Conservation (phyloP, 2,329 filamentous ascomycete genomes). For the Aspergillus uvarum region DNA sequence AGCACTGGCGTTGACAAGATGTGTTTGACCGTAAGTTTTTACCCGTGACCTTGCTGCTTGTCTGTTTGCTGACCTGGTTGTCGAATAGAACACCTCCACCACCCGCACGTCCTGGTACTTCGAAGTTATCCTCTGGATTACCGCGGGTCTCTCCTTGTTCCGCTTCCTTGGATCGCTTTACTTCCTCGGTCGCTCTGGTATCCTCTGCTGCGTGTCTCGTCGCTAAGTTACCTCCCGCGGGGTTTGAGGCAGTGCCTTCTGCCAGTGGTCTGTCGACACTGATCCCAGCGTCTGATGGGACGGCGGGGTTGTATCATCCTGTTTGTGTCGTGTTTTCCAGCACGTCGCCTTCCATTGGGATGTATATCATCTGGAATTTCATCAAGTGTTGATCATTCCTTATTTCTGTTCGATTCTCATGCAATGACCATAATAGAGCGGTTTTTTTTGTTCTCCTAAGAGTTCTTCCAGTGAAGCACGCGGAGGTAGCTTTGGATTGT, state of each 20-base stretch:
- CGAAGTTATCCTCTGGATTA: conserved; percentile 85
- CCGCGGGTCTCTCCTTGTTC: conserved; percentile 76
- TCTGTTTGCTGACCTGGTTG: not conserved
- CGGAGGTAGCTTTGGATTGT: not conserved
- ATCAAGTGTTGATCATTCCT: conserved; percentile 1
- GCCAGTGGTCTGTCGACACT: not conserved
- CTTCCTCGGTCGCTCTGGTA: conserved; percentile 92
- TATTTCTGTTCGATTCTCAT: not conserved
- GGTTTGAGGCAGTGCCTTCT: not conserved
- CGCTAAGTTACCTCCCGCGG: conserved; percentile 48
- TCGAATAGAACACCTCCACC: conserved; percentile 63
- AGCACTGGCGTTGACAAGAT: conserved; percentile 82
- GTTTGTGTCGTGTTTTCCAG: conserved; percentile 7
- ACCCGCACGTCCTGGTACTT: conserved; percentile 85
- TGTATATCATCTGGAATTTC: not conserved
- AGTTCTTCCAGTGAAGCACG: not conserved
- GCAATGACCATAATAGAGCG: conserved; percentile 10
- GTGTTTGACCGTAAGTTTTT: conserved; percentile 74
- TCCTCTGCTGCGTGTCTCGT: conserved; percentile 94
- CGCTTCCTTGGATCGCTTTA: conserved; percentile 89
- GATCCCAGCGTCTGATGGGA: not conserved
- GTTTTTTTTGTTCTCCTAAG: not conserved
- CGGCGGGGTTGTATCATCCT: not conserved
- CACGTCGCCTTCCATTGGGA: conserved; percentile 1
- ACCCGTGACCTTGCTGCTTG: not conserved